Evolutionary conservation across 176 grass and related monocot genomes (phyloP).

Genomic region (Leersia perrieri): DNA sequence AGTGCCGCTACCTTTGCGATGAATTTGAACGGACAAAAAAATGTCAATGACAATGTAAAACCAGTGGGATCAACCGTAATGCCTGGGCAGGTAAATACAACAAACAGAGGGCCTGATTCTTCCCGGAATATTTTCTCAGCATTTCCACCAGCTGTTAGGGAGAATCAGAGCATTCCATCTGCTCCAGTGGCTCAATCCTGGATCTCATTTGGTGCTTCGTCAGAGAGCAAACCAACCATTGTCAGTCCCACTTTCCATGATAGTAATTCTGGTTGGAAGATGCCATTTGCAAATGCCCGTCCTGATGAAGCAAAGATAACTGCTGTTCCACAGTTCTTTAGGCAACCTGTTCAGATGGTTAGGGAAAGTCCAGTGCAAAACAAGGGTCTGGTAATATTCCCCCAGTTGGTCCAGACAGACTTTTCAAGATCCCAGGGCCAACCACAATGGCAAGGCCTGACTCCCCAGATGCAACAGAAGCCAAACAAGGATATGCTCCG

Average conservation of each 20-base stretch:
- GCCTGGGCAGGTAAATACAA: conserved; percentile 39
- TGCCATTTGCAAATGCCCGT: conserved; percentile 52
- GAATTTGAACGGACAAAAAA: conserved; percentile 44
- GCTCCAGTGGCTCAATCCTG: conserved; percentile 58
- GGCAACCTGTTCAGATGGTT: conserved; percentile 54
- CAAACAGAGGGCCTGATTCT: conserved; percentile 54
- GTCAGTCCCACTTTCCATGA: conserved; percentile 42
- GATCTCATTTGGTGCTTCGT: conserved; percentile 78
- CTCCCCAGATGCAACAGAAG: conserved; percentile 68
- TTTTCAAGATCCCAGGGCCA: conserved; percentile 63
- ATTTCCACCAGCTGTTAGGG: conserved; percentile 62
- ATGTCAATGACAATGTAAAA: conserved; percentile 48
- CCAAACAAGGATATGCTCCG: conserved; percentile 69
- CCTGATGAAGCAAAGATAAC: conserved; percentile 39
- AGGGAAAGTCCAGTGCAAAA: conserved; percentile 60
- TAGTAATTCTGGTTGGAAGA: conserved; percentile 59
- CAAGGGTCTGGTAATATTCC: conserved; percentile 72
- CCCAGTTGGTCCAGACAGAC: conserved; percentile 69
- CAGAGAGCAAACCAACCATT: conserved; percentile 60
- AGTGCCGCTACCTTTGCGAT: conserved; percentile 36
- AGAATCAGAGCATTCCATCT: conserved; percentile 52
- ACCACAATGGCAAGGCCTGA: conserved; percentile 69
- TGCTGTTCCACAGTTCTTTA: conserved; percentile 53
- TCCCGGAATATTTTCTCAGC: conserved; percentile 46
- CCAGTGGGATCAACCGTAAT: conserved; percentile 41